Conservation (phyloP, 2,329 filamentous ascomycete species). For the Fusarium verticillioides region DNA sequence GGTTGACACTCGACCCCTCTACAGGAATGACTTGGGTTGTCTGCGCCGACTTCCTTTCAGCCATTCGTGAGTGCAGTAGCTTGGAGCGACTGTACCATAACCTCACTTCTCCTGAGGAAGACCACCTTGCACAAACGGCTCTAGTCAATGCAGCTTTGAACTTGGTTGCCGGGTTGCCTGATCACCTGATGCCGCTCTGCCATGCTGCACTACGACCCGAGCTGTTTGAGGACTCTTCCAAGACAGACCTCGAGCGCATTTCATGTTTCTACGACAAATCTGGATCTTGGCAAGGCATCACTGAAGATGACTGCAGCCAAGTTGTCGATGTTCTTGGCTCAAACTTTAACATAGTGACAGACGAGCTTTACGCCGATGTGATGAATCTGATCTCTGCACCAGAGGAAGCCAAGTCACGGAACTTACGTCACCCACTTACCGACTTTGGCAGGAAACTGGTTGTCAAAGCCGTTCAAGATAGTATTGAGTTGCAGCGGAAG, state of each 20-base stretch:
- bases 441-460: constrained; percentile 81
- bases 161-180: constrained; percentile 77
- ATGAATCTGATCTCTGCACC: constrained; percentile 58
- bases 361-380: constrained; percentile 65
- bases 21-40: constrained; percentile 84
- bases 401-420: constrained; percentile 58
- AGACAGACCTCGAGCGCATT: constrained; percentile 78
- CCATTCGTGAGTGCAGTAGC: constrained; percentile 81
- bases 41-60: constrained; percentile 82
- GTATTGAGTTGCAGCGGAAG: constrained; percentile 75
- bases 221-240: constrained; percentile 77
- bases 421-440: constrained; percentile 68
- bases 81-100: constrained; percentile 83
- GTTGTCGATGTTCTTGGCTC: constrained; percentile 77
- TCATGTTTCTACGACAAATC: constrained; percentile 82
- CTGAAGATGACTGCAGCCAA: constrained; percentile 80
- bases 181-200: constrained; percentile 75
- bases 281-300: constrained; percentile 81
- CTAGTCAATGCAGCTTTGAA: constrained; percentile 76
- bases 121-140: constrained; percentile 65
- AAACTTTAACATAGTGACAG: constrained; percentile 68
- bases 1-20: constrained; percentile 77
- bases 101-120: constrained; percentile 61
- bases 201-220: constrained; percentile 76
- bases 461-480: constrained; percentile 82